Base-by-base conservation (phyloP, 805 yeast genomes). In the Myxozyma neotropica region DNA sequence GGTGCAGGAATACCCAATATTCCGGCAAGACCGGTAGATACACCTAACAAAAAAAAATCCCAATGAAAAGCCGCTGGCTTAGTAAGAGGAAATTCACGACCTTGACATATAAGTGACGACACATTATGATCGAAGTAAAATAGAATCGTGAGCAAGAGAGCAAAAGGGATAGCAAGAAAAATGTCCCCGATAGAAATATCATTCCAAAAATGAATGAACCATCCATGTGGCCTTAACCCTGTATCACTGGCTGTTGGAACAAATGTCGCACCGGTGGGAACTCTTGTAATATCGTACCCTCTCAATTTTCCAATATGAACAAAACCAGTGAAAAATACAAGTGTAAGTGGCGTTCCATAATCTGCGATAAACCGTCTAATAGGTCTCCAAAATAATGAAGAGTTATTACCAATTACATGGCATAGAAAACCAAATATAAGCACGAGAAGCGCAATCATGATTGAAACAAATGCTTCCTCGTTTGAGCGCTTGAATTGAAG, bases 121-220 rank as follows among this genome's bases (percentile, higher is more conserved):
- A 93, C 95, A 64, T 93, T 94, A 73, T 93, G 99, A 74, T 93
- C 99, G 73, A 92, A 94, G 73, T 90, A 93, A 74, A 94, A 93
- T 50, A 93, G 75, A 51, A 87, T 80, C 0, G 98, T 90, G 45
- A 94, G 75, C 48, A 94, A 78, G 1, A 94, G 74, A 0, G 96
- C 98, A 79, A 93, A 94, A 0, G 99, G 99, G 6, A 94, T 72
- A 0, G 99, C 98, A 38, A 94, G 73, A 70, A 94, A 94, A 0
- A 93, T 85, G 66, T 91, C 84, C 6, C 49, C 85, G 1, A 86
- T 90, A 0, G 85, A 70, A 1, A 88, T 80, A 50, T 81, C 81
- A 51, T 72, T 64, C 94, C 94, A 88, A 70, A 88, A 88, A 59
- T 86, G 82, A 13, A 88, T 83, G 69, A 88, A 85, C 95, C 95